phyloP scores from a whole-genome alignment of 805 yeast species.

The Saturnispora sekii region DNA sequence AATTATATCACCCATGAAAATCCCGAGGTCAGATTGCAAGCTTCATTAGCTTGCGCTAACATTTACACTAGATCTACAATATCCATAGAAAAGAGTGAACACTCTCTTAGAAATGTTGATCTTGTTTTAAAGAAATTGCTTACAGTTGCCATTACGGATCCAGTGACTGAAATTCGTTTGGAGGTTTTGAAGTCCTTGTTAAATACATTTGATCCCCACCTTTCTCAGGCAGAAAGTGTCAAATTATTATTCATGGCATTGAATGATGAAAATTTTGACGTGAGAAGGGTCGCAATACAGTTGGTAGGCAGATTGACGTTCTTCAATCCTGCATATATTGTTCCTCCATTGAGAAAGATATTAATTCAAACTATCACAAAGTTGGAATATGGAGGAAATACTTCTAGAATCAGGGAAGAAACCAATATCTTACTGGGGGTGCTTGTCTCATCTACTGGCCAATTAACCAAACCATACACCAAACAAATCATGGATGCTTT shows the following conservation, averaged over 20 bases:
- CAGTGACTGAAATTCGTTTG: slow-evolving; percentile 73
- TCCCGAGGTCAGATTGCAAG: slow-evolving; percentile 70
- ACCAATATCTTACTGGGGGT: slow-evolving; percentile 67
- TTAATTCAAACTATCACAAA: slow-evolving; percentile 78
- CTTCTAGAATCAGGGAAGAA: slow-evolving; percentile 71
- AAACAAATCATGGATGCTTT: slow-evolving; percentile 83
- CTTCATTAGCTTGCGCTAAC: slow-evolving; percentile 75
- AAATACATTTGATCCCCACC: slow-evolving; percentile 75
- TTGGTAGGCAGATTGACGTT: slow-evolving; percentile 77
- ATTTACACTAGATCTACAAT: slow-evolving; percentile 73
- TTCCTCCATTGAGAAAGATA: slow-evolving; percentile 83
- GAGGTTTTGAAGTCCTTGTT: slow-evolving; percentile 70
- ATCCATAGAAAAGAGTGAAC: slow-evolving; percentile 71
- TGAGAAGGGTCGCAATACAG: slow-evolving; percentile 67
- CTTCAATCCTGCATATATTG: slow-evolving; percentile 90
- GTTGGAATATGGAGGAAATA: slow-evolving; percentile 69
- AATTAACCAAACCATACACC: slow-evolving; percentile 82
- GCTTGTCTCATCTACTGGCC: slow-evolving; percentile 67
- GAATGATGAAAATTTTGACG: slow-evolving; percentile 81
- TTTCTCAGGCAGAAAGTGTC: slow-evolving; percentile 90
- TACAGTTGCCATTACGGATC: slow-evolving; percentile 80
- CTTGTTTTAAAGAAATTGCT: slow-evolving; percentile 75
- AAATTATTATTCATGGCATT: slow-evolving; percentile 76
- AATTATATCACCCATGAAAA: slow-evolving; percentile 74
- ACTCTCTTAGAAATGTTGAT: slow-evolving; percentile 73